Conservation (phyloP, 2,329 filamentous ascomycete genomes). For the Ambrosiella beaveri region DNA sequence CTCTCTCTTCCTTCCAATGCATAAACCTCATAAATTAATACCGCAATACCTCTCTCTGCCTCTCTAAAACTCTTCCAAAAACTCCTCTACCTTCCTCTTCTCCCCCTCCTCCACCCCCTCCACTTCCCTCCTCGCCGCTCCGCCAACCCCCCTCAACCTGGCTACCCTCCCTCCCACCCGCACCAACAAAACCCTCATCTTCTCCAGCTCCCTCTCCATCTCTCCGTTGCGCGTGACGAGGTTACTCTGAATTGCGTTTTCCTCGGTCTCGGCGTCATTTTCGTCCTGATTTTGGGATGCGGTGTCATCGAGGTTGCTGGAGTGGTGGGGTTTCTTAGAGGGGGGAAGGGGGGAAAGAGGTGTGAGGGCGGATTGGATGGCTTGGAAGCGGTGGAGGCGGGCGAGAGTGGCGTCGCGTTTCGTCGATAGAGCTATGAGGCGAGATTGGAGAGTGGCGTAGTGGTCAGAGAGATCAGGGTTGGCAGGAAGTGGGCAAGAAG, state of each 20-base stretch:
- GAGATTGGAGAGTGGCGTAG: conserved; percentile 21
- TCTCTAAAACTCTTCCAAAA: conserved; percentile 4
- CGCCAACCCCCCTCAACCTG: conserved; percentile 19
- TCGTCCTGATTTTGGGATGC: conserved; percentile 8
- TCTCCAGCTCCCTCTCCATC: conserved; percentile 47
- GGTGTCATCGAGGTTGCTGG: not conserved
- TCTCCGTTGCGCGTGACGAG: conserved; percentile 47
- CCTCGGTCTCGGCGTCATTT: conserved; percentile 15
- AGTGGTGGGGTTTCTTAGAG: not conserved
- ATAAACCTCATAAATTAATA: not conserved
- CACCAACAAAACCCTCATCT: conserved; percentile 45
- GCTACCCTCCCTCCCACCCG: conserved; percentile 39
- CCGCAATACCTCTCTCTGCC: not conserved
- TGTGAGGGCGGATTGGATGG: conserved; percentile 32
- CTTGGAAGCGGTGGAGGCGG: conserved; percentile 30
- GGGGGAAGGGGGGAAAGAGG: conserved; percentile 24
- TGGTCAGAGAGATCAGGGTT: not conserved
- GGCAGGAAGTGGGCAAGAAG: not conserved
- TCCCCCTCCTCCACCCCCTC: conserved; percentile 3
- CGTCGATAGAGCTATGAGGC: conserved; percentile 28
- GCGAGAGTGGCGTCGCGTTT: conserved; percentile 21
- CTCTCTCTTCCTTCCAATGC: not conserved
- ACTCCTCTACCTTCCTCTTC: conserved; percentile 5
- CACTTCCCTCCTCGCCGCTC: not conserved
- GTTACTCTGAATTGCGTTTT: conserved; percentile 42